A percentile compares a stretch with the other conserved stretches of the same genome.
Conservation (phyloP, 148 eudicot species). For the Rheum nobile region DNA sequence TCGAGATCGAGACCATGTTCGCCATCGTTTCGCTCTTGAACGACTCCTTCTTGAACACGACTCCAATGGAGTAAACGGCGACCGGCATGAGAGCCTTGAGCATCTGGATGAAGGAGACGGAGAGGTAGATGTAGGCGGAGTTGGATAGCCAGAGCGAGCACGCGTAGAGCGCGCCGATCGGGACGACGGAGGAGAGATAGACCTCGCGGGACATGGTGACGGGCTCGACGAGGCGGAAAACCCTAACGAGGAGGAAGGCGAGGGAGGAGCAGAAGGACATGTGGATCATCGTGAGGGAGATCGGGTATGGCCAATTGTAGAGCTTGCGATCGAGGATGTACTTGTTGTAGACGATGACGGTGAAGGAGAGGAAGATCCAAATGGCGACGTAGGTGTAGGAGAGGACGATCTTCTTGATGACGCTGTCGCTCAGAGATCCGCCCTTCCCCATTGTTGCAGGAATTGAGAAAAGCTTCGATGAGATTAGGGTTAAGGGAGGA, state of each 20-base stretch:
- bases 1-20: slow-evolving; percentile 54
- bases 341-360: slow-evolving; percentile 68
- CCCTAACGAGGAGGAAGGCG: slow-evolving; percentile 33
- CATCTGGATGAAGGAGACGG: slow-evolving; percentile 72
- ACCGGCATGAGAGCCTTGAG: slow-evolving; percentile 72
- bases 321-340: slow-evolving; percentile 66
- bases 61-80: slow-evolving; percentile 56
- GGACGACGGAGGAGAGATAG: slow-evolving; percentile 44
- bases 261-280: slow-evolving; percentile 56
- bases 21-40: slow-evolving; percentile 44
- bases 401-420: slow-evolving; percentile 41
- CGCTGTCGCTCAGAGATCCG: slow-evolving; percentile 43
- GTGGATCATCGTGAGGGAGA: slow-evolving; percentile 72
- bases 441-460: slow-evolving; percentile 23
- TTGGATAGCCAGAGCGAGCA: slow-evolving; percentile 53
- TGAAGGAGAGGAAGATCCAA: slow-evolving; percentile 61
- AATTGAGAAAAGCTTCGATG: not conserved
- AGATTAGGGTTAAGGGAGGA: not conserved
- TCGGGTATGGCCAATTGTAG: slow-evolving; percentile 68
- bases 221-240: slow-evolving; percentile 42
- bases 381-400: slow-evolving; percentile 56
- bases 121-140: slow-evolving; percentile 56
- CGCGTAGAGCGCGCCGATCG: slow-evolving; percentile 53
- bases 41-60: slow-evolving; percentile 41
- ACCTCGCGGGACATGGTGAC: slow-evolving; percentile 45